Percentiles rank a stretch among this genome's conserved stretches.
Evolutionary conservation across 2,329 filamentous ascomycete species (phyloP).

Genomic region (Aureobasidium sp.): DNA sequence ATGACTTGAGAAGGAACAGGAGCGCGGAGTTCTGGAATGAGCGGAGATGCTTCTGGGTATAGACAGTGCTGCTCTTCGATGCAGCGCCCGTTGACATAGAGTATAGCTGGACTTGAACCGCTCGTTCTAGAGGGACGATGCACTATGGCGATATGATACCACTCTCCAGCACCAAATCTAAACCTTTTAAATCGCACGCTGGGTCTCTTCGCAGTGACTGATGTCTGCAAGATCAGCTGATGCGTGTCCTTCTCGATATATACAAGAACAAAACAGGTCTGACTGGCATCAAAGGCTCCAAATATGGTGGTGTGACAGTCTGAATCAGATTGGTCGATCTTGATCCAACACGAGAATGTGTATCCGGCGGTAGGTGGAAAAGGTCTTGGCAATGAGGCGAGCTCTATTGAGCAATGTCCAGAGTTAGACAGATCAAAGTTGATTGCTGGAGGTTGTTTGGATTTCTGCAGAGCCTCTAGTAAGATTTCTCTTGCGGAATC

Average conservation of each 20-base stretch:
- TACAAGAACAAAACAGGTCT: constrained; percentile 87
- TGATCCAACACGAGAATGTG: constrained; percentile 82
- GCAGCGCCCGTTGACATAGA: constrained; percentile 92
- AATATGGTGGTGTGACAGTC: constrained; percentile 90
- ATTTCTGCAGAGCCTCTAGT: constrained; percentile 64
- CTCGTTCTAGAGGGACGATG: constrained; percentile 73
- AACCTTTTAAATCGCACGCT: constrained; percentile 89
- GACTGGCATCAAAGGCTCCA: constrained; percentile 83
- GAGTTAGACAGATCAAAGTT: constrained; percentile 88
- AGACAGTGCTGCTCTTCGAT: constrained; percentile 84
- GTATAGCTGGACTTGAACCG: constrained; percentile 68
- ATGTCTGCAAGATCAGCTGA: constrained; percentile 94
- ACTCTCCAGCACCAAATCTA: constrained; percentile 65
- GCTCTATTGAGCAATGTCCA: constrained; percentile 84
- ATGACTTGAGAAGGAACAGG: constrained; percentile 2
- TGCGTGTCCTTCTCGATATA: constrained; percentile 91
- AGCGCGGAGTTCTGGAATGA: constrained; percentile 1
- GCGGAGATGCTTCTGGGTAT: constrained; percentile 72
- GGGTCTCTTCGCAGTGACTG: constrained; percentile 74
- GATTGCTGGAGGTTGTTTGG: constrained; percentile 74
- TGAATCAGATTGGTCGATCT: constrained; percentile 78
- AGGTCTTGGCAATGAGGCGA: constrained; percentile 72
- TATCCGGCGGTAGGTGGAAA: constrained; percentile 86
- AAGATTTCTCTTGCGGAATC: constrained; percentile 59
- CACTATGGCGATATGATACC: constrained; percentile 91